Evolutionary conservation across 169 alveolate genomes (phyloP).

Genomic region (Perkinsus chesapeaki): DNA sequence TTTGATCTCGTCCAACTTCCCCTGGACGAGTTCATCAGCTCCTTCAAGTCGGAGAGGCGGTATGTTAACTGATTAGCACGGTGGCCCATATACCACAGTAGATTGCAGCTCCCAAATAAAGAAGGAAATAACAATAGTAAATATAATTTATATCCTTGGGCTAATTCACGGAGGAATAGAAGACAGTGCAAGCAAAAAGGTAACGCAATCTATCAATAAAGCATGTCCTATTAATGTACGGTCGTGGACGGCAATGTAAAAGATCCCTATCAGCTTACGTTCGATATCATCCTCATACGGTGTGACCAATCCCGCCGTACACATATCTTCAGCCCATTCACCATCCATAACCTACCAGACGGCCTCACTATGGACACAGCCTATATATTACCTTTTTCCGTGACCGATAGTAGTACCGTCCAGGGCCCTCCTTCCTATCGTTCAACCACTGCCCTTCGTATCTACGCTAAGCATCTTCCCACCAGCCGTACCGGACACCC

Average conservation of each 20-base stretch:
- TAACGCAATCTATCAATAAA: no score
- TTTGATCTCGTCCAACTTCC: not conserved
- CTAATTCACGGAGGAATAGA: no score
- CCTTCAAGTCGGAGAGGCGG: not conserved
- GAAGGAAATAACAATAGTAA: no score
- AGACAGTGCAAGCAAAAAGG: no score
- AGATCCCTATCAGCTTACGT: not conserved
- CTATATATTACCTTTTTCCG: not conserved
- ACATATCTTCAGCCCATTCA: not conserved
- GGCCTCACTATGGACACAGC: not conserved
- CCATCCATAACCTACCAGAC: not conserved
- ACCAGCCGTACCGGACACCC: not conserved
- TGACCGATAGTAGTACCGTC: not conserved
- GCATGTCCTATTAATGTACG: no score
- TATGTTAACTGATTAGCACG: not conserved
- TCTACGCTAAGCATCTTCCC: not conserved
- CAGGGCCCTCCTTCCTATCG: not conserved
- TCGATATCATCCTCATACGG: not conserved
- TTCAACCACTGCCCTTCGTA: not conserved
- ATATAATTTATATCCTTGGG: no score
- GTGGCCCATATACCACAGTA: not conserved
- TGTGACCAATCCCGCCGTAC: not conserved
- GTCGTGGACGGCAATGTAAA: no score
- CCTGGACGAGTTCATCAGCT: not conserved
- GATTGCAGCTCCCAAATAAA: not conserved